Evolutionary conservation across 768 basidiomycete species (phyloP), one percentile per base, ranked within the genome.

Genomic region (Leccinum subgranulosum): DNA sequence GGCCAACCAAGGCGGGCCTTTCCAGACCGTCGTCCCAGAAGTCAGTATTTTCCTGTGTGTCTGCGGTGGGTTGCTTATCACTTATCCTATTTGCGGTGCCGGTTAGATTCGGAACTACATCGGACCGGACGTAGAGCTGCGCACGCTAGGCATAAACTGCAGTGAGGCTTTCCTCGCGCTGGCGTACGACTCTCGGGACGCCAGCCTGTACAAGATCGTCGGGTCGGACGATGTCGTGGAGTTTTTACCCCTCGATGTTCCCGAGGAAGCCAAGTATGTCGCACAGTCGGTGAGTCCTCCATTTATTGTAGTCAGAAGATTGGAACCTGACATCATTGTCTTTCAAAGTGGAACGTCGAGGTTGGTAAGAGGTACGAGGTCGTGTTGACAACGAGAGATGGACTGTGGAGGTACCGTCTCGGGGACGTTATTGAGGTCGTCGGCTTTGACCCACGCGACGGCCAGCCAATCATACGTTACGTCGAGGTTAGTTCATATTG

Each of bases 151-250:
- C 2, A 61, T 70, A 54, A 64, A 59, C 21, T 63, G 63, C 34
- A 68, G 64, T 55, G 63, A 67, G 50, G 60, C 63, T 2, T 64
- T 67, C 52, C 51, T 70, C 17, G 61, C 63, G 6, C 57, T 66
- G 29, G 63, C 55, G 14, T 65, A 67, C n/a, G 62, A 66, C n/a
- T 49, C 60, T 29, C 63, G 61, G 31, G 67, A 71, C 19, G 48
- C 62, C 1, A 66, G 50, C 49, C 47, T 64, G 43, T 60, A 66
- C 57, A 69, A 69, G 33, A 55, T 64, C 8, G 59, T 68, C 11
- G 61, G 62, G 14, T 70, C 64, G 9, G 60, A 69, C 27, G 69
- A 70, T 15, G 63, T 65, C 21, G 54, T 69, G 3, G 63, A 65
- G 46, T 69, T 63, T 49, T 36, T 69, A 3, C 53, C 59, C 9